A percentile compares a stretch with the other conserved stretches of the same genome.
These are phyloP conservation scores for Pythium pyrilobum DNA, from an alignment of 352 stramenopile genomes.

Conservation along the genomic window DNA sequence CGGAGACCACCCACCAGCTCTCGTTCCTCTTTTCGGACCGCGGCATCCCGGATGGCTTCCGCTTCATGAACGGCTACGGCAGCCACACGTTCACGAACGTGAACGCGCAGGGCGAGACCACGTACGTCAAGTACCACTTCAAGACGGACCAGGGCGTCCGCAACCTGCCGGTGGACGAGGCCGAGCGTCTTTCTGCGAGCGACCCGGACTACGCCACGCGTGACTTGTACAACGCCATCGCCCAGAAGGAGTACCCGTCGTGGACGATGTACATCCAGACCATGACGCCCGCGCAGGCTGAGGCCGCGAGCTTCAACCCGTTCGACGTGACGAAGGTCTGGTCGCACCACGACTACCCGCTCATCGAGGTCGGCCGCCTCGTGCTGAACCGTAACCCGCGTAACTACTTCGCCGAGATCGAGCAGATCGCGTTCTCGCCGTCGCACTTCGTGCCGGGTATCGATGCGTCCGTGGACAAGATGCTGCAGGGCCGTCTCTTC, in stretches of 20 bases:
- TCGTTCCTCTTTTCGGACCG: conserved; percentile 83
- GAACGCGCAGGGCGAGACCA: conserved; percentile 49
- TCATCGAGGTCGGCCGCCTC: conserved; percentile 72
- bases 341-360: conserved; percentile 74
- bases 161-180: conserved; percentile 72
- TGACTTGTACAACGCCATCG: conserved; percentile 86
- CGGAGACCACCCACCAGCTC: conserved; percentile 78
- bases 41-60: conserved; percentile 74
- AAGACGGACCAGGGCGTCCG: conserved; percentile 82
- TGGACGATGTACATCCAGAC: conserved; percentile 88
- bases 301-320: conserved; percentile 51
- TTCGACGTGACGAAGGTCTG: conserved; percentile 92
- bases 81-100: conserved; percentile 87
- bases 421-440: conserved; percentile 86
- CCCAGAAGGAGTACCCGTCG: conserved; percentile 45
- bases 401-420: conserved; percentile 91
- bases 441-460: conserved; percentile 88
- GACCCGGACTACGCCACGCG: conserved; percentile 84
- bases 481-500: conserved; percentile 87
- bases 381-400: conserved; percentile 83
- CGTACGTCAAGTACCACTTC: conserved; percentile 90
- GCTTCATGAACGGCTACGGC: conserved; percentile 88
- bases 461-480: conserved; percentile 79
- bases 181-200: conserved; percentile 36
- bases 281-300: conserved; percentile 73